These are phyloP conservation scores for Cutaneotrichosporon mucoides DNA, from an alignment of 1,284 basidiomycete genomes.

Conservation along the genomic window DNA sequence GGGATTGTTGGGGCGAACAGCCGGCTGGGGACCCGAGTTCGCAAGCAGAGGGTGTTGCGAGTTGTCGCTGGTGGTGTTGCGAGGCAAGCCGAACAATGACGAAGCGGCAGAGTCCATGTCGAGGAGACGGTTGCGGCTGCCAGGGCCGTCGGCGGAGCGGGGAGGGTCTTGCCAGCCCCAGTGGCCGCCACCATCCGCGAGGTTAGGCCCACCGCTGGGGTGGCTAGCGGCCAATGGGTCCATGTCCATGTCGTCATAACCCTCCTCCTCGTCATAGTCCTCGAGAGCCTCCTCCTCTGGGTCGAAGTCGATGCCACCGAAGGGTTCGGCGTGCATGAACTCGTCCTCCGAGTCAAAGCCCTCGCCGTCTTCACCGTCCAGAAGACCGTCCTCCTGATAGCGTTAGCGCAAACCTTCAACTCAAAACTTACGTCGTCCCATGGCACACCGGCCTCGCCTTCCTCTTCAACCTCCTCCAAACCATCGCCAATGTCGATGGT, in stretches of 20 bases:
- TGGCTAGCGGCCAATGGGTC: slow-evolving; percentile 5
- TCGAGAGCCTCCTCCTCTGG: slow-evolving; percentile 50
- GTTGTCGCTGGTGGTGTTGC: slow-evolving; percentile 50
- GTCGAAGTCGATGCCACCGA: slow-evolving; percentile 38
- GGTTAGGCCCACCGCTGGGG: background rate
- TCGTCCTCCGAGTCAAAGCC: slow-evolving; percentile 53
- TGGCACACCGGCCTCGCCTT: slow-evolving; percentile 22
- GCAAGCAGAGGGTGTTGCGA: slow-evolving; percentile 78
- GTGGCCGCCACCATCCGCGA: slow-evolving; percentile 16
- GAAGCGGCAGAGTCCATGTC: slow-evolving; percentile 21
- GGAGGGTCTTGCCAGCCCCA: slow-evolving; percentile 34
- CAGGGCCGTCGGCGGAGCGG: background rate
- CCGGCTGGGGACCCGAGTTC: slow-evolving; percentile 49
- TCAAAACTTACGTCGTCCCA: slow-evolving; percentile 29
- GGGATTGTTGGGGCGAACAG: slow-evolving; percentile 50
- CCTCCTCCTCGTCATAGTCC: slow-evolving; percentile 21
- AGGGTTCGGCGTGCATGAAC: slow-evolving; percentile 51
- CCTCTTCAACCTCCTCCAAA: slow-evolving; percentile 26
- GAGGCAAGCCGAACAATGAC: slow-evolving; percentile 22
- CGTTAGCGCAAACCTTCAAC: background rate
- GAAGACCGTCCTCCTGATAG: slow-evolving; percentile 53
- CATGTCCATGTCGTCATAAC: slow-evolving; percentile 12
- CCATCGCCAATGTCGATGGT: slow-evolving; percentile 19
- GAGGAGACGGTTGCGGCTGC: slow-evolving; percentile 2
- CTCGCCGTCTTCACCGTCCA: slow-evolving; percentile 33